Base-by-base conservation (phyloP, 768 basidiomycete genomes). In the Polyporus arcularius region DNA sequence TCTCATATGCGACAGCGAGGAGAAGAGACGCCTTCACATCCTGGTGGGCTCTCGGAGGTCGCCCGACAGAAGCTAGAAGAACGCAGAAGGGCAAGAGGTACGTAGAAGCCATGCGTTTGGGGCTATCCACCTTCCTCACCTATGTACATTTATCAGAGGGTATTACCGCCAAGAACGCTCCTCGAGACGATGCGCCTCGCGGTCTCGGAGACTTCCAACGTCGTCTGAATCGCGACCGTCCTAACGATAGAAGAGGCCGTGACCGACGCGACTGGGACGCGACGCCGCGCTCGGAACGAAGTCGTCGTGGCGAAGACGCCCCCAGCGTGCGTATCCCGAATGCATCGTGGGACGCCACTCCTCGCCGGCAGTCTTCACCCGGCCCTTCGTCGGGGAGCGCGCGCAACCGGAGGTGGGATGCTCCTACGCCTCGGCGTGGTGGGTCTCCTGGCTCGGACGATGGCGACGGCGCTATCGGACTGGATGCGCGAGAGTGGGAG, bases 281-380 rank as follows among this genome's bases (percentile, higher is more conserved):
- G 12, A 88, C 87, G 3, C 87, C 89, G 16, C 85, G 81, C 38
- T 82, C 82, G 30, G 80, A 83, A n/a, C 81, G 82, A 39, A 73
- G 75, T 40, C 73, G 76, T 16, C 71, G 68, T 16, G 70, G 77
- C 48, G 80, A 82, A 11, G 88, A 91, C 65, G 85, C 85, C 10
- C 90, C 92, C 0, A 94, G 92, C 65, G 86, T 94, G 35, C 87
- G 96, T 32, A 89, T 97, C 15, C 94, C 95, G 0, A 94, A 96
- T 72, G 85, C 93, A 57, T 88, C 87, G 2, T 98, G 96, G 96
- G 96, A 97, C 55, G 90, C 96, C 8, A 98, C 95, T 1, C 96
- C 95, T 11, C 82, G 88, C 73, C 64, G 74, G 75, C 49, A 61
- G 2, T 49, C 53, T 4, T 67, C 67, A 2, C 64, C 64, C 8